A percentile compares a stretch with the other conserved stretches of the same genome.
Evolutionary conservation across 768 basidiomycete species (phyloP).

Genomic region (Suillus subaureus): DNA sequence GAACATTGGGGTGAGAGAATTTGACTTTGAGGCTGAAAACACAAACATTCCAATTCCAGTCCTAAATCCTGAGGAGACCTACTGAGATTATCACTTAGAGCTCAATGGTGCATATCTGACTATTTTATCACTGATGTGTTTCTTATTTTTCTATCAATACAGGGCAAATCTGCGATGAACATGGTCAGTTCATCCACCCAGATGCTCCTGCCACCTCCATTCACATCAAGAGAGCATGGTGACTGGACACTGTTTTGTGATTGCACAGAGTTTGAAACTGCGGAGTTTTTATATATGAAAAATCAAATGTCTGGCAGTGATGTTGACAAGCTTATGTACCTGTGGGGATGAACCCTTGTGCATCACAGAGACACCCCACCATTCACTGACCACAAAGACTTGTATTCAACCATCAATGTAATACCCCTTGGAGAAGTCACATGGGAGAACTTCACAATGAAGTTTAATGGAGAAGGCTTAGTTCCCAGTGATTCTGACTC

Average conservation of each 20-base stretch:
- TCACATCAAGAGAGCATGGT: neutral
- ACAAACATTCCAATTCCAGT: no score
- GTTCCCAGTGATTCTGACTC: no score
- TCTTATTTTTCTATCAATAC: no score
- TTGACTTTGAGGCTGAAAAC: no score
- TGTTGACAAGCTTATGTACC: conserved; percentile 19
- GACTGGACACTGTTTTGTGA: conserved; percentile 23
- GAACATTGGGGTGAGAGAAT: no score
- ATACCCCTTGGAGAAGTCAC: conserved; percentile 26
- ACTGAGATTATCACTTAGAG: no score
- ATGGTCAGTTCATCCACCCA: neutral
- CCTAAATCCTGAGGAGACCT: no score
- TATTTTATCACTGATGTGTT: no score
- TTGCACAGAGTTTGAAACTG: conserved; percentile 18
- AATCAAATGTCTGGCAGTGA: conserved; percentile 21
- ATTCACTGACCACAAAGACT: conserved; percentile 16
- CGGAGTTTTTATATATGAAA: conserved; percentile 17
- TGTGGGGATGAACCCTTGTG: conserved; percentile 10
- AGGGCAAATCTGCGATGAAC: no score
- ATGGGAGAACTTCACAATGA: conserved; percentile 28
- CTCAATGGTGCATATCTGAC: no score
- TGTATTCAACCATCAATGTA: conserved; percentile 28
- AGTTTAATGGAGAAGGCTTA: conserved; percentile 15
- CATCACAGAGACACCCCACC: conserved; percentile 1
- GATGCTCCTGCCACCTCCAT: conserved; percentile 11